Percentiles rank a stretch among this genome's conserved stretches.
phyloP scores from a whole-genome alignment of 371 early-diverging fungal genomes.

The Capniomyces stellatus region DNA sequence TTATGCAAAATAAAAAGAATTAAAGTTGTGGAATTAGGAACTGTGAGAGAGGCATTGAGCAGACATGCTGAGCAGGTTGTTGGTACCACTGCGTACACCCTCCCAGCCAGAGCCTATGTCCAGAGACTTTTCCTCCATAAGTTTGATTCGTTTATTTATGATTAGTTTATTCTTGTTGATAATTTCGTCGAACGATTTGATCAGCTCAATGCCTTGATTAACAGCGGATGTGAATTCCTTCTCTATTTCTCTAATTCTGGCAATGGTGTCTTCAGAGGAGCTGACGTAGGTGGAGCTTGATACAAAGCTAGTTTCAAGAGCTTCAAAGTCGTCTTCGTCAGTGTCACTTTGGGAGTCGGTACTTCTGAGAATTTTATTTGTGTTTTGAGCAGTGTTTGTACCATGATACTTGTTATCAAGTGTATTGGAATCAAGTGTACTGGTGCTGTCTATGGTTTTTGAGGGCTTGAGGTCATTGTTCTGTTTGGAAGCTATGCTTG shows the following conservation, averaged over 20 bases:
- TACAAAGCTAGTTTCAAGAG: too few species aligned
- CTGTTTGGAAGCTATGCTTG: too few species aligned
- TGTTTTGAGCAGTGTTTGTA: too few species aligned
- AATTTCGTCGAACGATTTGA: not conserved
- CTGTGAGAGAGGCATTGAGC: not conserved
- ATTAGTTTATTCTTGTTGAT: not conserved
- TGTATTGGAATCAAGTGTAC: too few species aligned
- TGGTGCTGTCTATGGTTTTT: too few species aligned
- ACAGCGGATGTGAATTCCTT: not conserved
- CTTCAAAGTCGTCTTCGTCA: too few species aligned
- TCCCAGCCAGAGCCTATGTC: not conserved
- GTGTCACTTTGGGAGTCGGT: too few species aligned
- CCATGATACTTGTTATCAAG: too few species aligned
- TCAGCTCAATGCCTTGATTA: not conserved
- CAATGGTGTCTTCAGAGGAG: not conserved
- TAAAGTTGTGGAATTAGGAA: not conserved
- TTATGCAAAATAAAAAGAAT: not conserved
- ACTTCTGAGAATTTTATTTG: too few species aligned
- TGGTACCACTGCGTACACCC: not conserved
- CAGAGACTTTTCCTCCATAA: not conserved
- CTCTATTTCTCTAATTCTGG: not conserved
- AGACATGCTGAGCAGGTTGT: not conserved
- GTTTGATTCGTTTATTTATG: not conserved
- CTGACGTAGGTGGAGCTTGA: too few species aligned
- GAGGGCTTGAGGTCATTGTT: too few species aligned